phyloP scores from a whole-genome alignment of 495 filamentous ascomycete genomes.

The Aspergillus egyptiacus region DNA sequence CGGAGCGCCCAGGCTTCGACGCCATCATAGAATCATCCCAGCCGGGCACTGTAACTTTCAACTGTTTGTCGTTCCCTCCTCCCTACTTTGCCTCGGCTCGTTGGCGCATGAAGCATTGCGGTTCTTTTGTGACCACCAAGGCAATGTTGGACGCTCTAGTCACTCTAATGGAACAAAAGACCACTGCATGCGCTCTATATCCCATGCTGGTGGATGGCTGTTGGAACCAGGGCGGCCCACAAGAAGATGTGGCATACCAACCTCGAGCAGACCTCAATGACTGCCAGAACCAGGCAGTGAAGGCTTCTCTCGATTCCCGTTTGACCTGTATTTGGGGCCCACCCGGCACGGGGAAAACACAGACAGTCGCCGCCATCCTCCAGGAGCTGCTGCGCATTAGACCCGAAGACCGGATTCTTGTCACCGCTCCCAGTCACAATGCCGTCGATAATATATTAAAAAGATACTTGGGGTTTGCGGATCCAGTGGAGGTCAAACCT shows the following conservation, averaged over 20 bases:
- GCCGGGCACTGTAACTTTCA: neutral
- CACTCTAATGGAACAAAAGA: neutral
- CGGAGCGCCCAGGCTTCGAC: neutral
- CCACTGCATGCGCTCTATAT: neutral
- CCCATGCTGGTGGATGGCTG: neutral
- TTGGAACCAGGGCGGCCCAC: neutral
- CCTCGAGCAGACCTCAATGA: neutral
- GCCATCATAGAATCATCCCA: neutral
- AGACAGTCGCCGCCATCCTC: neutral
- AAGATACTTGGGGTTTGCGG: neutral
- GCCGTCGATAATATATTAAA: conserved; percentile 1
- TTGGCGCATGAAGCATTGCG: conserved; percentile 1
- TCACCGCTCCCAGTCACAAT: neutral
- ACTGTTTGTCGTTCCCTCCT: neutral
- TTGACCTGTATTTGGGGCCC: conserved; percentile 5
- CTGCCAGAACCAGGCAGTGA: neutral
- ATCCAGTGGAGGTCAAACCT: neutral
- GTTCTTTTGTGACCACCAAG: conserved; percentile 3
- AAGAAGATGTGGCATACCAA: neutral
- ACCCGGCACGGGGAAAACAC: neutral
- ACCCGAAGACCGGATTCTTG: neutral
- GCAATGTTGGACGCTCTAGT: conserved; percentile 2
- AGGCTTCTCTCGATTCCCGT: neutral
- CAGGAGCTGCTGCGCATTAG: neutral
- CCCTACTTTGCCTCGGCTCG: neutral